Conservation (phyloP, 345 rosid species). For the Populus ilicifolia region DNA sequence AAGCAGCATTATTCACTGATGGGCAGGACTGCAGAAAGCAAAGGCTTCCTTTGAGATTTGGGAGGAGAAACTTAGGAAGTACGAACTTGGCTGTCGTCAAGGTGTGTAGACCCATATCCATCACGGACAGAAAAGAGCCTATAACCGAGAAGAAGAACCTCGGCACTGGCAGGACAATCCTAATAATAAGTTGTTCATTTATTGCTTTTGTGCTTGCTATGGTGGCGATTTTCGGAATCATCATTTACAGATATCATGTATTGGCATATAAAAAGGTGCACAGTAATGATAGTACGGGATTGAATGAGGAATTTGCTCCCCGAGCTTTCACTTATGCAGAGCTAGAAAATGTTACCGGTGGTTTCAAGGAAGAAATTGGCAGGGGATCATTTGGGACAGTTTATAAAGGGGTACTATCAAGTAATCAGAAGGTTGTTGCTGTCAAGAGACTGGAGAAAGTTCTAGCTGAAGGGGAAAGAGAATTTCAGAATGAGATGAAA, state of each 20-base stretch:
- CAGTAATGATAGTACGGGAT: neutral
- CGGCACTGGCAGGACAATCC: neutral
- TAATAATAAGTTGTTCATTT: neutral
- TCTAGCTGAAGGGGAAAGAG: constrained; percentile 12
- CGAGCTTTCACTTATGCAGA: constrained; percentile 20
- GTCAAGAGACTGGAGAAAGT: constrained; percentile 25
- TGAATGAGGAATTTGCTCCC: constrained; percentile 5
- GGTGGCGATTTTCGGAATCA: constrained; percentile 1
- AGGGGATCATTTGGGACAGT: constrained; percentile 30
- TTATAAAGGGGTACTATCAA: constrained; percentile 13
- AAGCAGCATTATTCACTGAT: constrained; percentile 17
- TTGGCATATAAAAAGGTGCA: constrained; percentile 2
- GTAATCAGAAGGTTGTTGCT: constrained; percentile 13
- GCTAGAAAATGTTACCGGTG: constrained; percentile 17
- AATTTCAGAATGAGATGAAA: constrained; percentile 27
- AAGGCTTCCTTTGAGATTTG: constrained; percentile 29
- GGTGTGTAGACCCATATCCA: neutral
- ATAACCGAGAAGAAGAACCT: neutral
- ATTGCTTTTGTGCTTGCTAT: neutral
- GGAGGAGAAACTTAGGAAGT: neutral
- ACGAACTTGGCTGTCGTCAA: constrained; percentile 17
- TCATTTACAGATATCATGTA: neutral
- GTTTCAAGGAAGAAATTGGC: constrained; percentile 31
- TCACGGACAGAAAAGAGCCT: neutral
- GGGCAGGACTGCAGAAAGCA: constrained; percentile 16